A percentile compares a stretch with the other conserved stretches of the same genome.
phyloP scores from a whole-genome alignment of 257 asterid species.

The Nicotiana knightiana region DNA sequence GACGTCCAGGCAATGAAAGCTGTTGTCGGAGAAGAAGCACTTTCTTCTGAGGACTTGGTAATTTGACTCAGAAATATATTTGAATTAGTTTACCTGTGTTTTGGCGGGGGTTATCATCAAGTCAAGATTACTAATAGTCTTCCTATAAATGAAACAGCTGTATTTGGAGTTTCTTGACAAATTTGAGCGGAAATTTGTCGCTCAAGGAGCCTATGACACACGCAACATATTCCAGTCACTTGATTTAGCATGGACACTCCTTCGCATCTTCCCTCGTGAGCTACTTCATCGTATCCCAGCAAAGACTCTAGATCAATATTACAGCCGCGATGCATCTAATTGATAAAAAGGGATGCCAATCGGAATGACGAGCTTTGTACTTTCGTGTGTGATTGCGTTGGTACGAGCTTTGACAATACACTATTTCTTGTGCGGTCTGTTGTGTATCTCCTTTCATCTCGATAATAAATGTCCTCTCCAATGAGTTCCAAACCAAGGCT shows the following conservation, averaged over 20 bases:
- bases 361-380: slow-evolving; percentile 17
- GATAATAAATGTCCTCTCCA: slow-evolving; percentile 45
- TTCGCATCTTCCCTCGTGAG: slow-evolving; percentile 94
- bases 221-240: slow-evolving; percentile 74
- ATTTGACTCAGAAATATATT: background rate
- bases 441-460: slow-evolving; percentile 16
- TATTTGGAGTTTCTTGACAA: slow-evolving; percentile 49
- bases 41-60: slow-evolving; percentile 50
- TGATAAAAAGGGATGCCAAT: slow-evolving; percentile 1
- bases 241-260: slow-evolving; percentile 97
- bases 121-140: background rate
- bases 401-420: slow-evolving; percentile 12
- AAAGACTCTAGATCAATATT: slow-evolving; percentile 84
- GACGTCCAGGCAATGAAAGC: slow-evolving; percentile 56
- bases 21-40: slow-evolving; percentile 57
- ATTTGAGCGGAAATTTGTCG: slow-evolving; percentile 49
- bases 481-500: slow-evolving; percentile 29
- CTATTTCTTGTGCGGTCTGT: background rate
- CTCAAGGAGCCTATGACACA: slow-evolving; percentile 52
- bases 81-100: background rate
- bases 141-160: slow-evolving; percentile 21
- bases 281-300: slow-evolving; percentile 99
- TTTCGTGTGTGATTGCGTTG: slow-evolving; percentile 23
- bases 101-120: too few species aligned
- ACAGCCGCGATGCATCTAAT: slow-evolving; percentile 85